Base-by-base conservation (phyloP, 2,329 filamentous ascomycete species). In the Claviceps quebecensis region DNA sequence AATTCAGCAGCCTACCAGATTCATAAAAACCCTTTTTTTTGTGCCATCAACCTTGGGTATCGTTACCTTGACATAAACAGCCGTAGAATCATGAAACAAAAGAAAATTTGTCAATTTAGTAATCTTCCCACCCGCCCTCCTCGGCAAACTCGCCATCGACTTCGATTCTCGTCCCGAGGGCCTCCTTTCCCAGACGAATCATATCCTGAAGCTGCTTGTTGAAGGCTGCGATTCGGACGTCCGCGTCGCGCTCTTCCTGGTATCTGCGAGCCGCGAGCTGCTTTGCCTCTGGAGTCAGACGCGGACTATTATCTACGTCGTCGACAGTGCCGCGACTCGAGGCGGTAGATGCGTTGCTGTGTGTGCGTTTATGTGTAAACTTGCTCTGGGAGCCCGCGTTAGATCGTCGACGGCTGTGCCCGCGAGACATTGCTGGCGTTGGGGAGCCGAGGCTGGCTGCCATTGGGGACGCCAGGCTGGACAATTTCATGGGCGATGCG, bases 171-270 rank as follows among this genome's bases (percentile, higher is more conserved):
- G 85, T 86, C 2, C 84, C 90, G 17, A 98, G 69, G 1, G 93
- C 93, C 65, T 93, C 85, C 59, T 84, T 84, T 0, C 90, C 93
- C 66, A 97, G 84, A 2, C 83, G 76, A 51, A 98, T 94, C 85
- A 98, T 88, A 37, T 83, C 85, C 61, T 86, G 80, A 47, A 97
- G 71, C 59, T 86, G 81, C 47, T 80, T 75, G 63, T 93, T 94
- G 67, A 97, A 81, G 26, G 84, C 79, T 47, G 81, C 81, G 58
- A 97, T 84, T 49, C 84, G 82, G 44, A 83, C 80, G 58, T 97
- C 89, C 7, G 86, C 78, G 58, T 90, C 83, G 45, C 81, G 75
- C 59, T 95, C 88, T 53, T 86, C 85, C 48, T 80, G 78, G 23
- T 81, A 74, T 57, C 84, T 78, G 61, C 80, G 77, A n/a, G 82